Percentiles rank a stretch among this genome's conserved stretches.
Conservation (phyloP, 805 yeast species). For the Candida saitoana region DNA sequence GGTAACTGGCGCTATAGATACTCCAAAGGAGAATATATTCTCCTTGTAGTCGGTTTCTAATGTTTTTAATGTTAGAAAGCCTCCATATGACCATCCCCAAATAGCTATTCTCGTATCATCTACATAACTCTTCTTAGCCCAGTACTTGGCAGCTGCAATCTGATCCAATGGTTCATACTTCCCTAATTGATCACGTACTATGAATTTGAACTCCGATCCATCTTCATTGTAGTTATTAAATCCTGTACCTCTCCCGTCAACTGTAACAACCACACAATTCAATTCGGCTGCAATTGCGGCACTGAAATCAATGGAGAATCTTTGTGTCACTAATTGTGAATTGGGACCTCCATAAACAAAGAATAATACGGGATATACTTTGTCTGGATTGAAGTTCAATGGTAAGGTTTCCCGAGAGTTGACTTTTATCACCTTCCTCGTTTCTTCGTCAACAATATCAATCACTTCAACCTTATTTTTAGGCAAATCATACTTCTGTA, state of each 20-base stretch:
- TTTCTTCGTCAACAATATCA: conserved; percentile 45
- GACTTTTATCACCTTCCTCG: conserved; percentile 43
- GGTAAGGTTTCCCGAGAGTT: conserved; percentile 80
- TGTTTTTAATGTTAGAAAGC: conserved; percentile 70
- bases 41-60: conserved; percentile 61
- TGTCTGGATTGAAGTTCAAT: conserved; percentile 54
- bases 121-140: conserved; percentile 61
- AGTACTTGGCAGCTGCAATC: conserved; percentile 73
- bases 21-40: conserved; percentile 61
- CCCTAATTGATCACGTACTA: conserved; percentile 81
- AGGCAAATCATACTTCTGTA: conserved; percentile 56
- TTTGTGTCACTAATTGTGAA: conserved; percentile 72
- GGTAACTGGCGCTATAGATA: conserved; percentile 85
- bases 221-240: conserved; percentile 59
- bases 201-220: conserved; percentile 56
- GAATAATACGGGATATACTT: conserved; percentile 80
- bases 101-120: conserved; percentile 56
- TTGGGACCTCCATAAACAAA: conserved; percentile 96
- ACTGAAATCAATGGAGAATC: conserved; percentile 61
- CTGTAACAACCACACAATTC: conserved; percentile 84
- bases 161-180: conserved; percentile 82
- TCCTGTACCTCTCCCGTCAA: conserved; percentile 97
- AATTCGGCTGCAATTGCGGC: conserved; percentile 72
- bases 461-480: conserved; percentile 48
- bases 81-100: conserved; percentile 93